Base-by-base conservation (phyloP, 306 rosid genomes). In the Astragalus glycyphyllos region DNA sequence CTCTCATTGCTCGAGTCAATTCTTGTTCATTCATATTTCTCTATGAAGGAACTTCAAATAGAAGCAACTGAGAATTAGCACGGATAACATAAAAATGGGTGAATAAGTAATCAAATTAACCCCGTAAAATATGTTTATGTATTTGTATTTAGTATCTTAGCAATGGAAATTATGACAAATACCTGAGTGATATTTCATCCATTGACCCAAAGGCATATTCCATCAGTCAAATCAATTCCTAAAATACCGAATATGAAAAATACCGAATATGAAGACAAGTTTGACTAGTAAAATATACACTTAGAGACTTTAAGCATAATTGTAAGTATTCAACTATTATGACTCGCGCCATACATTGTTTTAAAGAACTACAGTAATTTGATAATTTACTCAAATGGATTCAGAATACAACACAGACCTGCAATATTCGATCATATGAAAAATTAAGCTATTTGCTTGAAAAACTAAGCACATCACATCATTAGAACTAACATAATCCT, bases 381-480 rank as follows among this genome's bases (percentile, higher is more conserved):
- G 58, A 11, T 12, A 6, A 53, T 51, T 51, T 53, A 17, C 10
- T 53, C 34, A 53, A 17, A 20, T 1, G 9, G 32, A 1, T 34
- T 34, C n/a, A 32, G 7, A 17, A 23, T 53, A 11, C n/a, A 4
- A 54, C 9, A 54, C 34, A 17, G 13, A 20, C 34, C 20, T 54
- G 59, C 42, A 31, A 9, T 32, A 31, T 12, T 29, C 42, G 32
- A 29, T 31, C 16, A 31, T 26, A 9, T 17, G n/a, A 51, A 51
- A 26, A 55, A 55, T 26, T 17, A 58, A 31, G 47, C 13, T 31
- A 31, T 40, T 8, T 15, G 58, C 16, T 59, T 26, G 6, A 49
- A 20, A 66, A 11, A 49, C 40, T 58, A 29, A n/a, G 61, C 47
- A 68, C 26, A 38, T 15, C 45, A 57, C 45, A 35, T 56, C 16